Conservation (phyloP, 768 basidiomycete genomes). For the Leucocoprinus birnbaumii region DNA sequence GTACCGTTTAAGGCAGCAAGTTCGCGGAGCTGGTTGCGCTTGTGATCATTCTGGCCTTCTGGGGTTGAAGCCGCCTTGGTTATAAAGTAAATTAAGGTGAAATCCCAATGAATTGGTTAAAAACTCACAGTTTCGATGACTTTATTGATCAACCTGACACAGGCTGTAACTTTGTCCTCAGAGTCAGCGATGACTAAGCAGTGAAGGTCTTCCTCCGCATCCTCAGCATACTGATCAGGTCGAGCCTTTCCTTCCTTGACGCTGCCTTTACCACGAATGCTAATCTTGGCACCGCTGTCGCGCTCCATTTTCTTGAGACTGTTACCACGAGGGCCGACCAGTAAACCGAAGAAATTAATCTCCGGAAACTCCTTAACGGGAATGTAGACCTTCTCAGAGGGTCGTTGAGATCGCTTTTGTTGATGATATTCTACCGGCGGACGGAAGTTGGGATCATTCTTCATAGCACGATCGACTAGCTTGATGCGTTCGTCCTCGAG, state of each 20-base stretch:
- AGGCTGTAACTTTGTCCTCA: slow-evolving; percentile 86
- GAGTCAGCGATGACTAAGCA: slow-evolving; percentile 93
- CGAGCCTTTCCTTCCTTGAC: slow-evolving; percentile 98
- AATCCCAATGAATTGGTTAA: background rate
- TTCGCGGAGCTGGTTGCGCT: slow-evolving; percentile 97
- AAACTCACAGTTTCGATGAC: slow-evolving; percentile 93
- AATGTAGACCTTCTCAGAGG: slow-evolving; percentile 98
- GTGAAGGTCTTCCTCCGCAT: slow-evolving; percentile 98
- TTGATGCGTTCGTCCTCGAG: slow-evolving; percentile 89
- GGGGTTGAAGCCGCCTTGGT: slow-evolving; percentile 94
- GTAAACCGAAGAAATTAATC: slow-evolving; percentile 98
- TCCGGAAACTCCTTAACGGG: slow-evolving; percentile 99
- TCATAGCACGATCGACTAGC: slow-evolving; percentile 95
- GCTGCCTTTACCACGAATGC: slow-evolving; percentile 96
- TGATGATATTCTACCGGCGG: slow-evolving; percentile 97
- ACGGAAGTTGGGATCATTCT: slow-evolving; percentile 96
- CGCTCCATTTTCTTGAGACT: slow-evolving; percentile 99
- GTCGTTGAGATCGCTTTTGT: slow-evolving; percentile 89
- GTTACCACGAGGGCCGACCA: slow-evolving; percentile 98
- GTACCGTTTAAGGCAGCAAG: slow-evolving; percentile 97
- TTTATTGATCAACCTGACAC: slow-evolving; percentile 93
- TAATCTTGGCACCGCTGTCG: slow-evolving; percentile 97
- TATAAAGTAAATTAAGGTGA: slow-evolving; percentile 1
- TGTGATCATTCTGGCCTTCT: slow-evolving; percentile 99
- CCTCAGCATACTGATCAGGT: slow-evolving; percentile 91